Evolutionary conservation across 2,329 filamentous ascomycete genomes (phyloP), one percentile per base, ranked within the genome.

Genomic region (Sarocladium brachiariae): DNA sequence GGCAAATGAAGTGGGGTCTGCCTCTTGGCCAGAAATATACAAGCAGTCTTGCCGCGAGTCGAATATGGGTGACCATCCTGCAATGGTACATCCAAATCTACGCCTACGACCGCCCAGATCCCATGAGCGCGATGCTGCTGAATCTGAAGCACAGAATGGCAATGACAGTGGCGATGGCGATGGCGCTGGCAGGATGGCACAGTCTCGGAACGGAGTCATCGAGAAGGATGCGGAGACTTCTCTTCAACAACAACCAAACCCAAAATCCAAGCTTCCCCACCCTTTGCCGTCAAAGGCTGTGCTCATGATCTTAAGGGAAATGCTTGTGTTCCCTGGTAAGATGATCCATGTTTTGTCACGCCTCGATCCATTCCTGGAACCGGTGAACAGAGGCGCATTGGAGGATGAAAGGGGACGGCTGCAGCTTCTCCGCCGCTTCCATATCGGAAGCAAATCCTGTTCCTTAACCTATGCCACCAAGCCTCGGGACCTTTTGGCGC

Each of bases 341-440:
- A 43, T 68, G 0, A 54, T 77, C 3, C 74, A 78, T 50, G 70
- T 64, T 19, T 58, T 77, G 2, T 75, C 72, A 1, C 63, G 75
- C 0, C 60, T 77, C 0, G 74, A 77, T 27, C 64, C 61, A 0
- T 58, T 54, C 5, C 51, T 58, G 1, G 50, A 57, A 1, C 65
- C 63, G 4, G 4, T 35, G 0, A 53, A 57, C 41, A 46, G 23
- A 16, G 21, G 4, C 3, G 0, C 14, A 61, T 14, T 54, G 59
- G n/a, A 4, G 4, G 43, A 55, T 45, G 27, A 53, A 21, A 49
- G 52, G 5, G 19, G 31, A 1, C 24, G 33, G 9, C 8, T 51
- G 1, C 56, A 60, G 1, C 63, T 72, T 1, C 57, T 64, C 0
- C 64, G 64, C 19, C 61, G 67, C 1, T 75, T 78, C 39, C 69